phyloP scores from a whole-genome alignment of 768 basidiomycete species.

The Lanmaoa rubissima region DNA sequence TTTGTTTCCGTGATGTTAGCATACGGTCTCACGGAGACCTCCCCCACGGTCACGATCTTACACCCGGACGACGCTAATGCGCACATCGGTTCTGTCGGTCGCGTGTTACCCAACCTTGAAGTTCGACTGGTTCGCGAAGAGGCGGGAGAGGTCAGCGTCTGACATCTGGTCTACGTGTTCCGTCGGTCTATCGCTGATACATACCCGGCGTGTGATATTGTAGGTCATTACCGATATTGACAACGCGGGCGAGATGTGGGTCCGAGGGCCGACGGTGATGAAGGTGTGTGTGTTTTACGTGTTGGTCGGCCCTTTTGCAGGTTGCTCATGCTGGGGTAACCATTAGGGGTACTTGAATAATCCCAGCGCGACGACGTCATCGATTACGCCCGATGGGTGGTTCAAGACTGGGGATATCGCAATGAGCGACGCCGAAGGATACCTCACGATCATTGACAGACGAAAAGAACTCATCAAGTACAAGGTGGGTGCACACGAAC shows the following conservation, averaged over 20 bases:
- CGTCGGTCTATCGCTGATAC: not conserved
- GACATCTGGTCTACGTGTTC: too few relatives aligned
- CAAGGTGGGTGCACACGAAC: constrained; percentile 39
- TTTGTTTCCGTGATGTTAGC: constrained; percentile 37
- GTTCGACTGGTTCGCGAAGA: constrained; percentile 68
- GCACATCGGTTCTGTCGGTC: constrained; percentile 66
- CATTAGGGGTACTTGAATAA: constrained; percentile 75
- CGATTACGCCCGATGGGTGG: constrained; percentile 76
- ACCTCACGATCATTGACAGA: constrained; percentile 71
- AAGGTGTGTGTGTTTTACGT: constrained; percentile 45
- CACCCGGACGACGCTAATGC: constrained; percentile 39
- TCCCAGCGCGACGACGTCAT: constrained; percentile 58
- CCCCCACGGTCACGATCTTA: constrained; percentile 64
- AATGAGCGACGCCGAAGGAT: constrained; percentile 63
- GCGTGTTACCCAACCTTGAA: constrained; percentile 72
- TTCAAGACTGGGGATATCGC: constrained; percentile 89
- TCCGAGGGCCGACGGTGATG: constrained; percentile 78
- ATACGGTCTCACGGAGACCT: constrained; percentile 82
- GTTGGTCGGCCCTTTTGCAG: not conserved
- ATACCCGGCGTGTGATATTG: not conserved
- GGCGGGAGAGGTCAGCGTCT: constrained; percentile 40
- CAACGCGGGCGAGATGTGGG: constrained; percentile 77
- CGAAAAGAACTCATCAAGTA: constrained; percentile 77
- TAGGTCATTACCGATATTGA: constrained; percentile 29
- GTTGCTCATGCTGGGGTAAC: not conserved